Conservation (phyloP, 2,329 filamentous ascomycete genomes). For the Xylariomycetidae sp. region DNA sequence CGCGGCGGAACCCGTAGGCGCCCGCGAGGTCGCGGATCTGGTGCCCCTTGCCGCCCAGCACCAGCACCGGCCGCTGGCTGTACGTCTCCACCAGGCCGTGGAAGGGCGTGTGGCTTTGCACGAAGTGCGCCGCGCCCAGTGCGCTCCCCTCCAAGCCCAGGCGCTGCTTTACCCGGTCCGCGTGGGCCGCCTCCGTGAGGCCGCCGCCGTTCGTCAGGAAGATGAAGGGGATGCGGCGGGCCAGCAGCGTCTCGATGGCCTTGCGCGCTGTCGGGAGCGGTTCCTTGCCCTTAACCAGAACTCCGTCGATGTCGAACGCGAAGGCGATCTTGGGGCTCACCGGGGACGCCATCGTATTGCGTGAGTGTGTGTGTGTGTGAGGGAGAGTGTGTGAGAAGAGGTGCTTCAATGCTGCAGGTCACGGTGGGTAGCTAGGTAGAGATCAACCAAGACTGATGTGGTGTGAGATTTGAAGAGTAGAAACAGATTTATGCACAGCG, state of each 20-base stretch:
- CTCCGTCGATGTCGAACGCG: slow-evolving; percentile 45
- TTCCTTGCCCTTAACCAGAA: slow-evolving; percentile 58
- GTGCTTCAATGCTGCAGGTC: no score
- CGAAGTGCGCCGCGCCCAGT: slow-evolving; percentile 40
- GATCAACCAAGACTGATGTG: no score
- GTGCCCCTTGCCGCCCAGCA: slow-evolving; percentile 42
- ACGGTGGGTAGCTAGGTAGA: no score
- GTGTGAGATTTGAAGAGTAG: no score
- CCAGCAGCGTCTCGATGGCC: slow-evolving; percentile 53
- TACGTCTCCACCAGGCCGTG: slow-evolving; percentile 45
- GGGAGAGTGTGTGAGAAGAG: slow-evolving; percentile 4
- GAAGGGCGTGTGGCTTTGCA: slow-evolving; percentile 73
- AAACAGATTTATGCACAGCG: no score
- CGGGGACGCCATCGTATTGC: no score
- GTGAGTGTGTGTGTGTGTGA: no score
- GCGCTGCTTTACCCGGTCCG: slow-evolving; percentile 51
- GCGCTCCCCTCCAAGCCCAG: slow-evolving; percentile 35
- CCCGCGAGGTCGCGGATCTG: slow-evolving; percentile 23
- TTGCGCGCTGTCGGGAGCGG: slow-evolving; percentile 56
- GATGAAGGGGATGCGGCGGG: slow-evolving; percentile 62
- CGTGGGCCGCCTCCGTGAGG: slow-evolving; percentile 56
- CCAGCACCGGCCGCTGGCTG: slow-evolving; percentile 45
- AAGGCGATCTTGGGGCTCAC: no score
- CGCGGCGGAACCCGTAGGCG: slow-evolving; percentile 29
- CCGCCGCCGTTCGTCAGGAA: slow-evolving; percentile 71